Conservation (phyloP, 176 grass and related monocot genomes). For the Pontederia crassipes region DNA sequence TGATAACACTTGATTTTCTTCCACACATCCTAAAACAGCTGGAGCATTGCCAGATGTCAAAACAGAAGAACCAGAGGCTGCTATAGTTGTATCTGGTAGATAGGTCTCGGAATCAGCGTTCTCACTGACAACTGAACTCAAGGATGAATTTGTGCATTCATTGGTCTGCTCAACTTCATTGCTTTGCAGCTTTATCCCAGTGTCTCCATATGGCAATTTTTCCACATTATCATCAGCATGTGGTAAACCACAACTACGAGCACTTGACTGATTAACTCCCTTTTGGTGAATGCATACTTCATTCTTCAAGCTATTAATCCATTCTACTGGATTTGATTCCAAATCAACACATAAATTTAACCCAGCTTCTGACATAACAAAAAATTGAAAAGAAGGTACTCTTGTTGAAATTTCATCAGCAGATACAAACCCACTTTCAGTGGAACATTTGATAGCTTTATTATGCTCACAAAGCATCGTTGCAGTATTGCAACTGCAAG, state of each 20-base stretch:
- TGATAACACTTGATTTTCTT: constrained; percentile 37
- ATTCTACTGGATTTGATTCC: constrained; percentile 42
- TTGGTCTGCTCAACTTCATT: constrained; percentile 27
- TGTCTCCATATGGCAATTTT: constrained; percentile 25
- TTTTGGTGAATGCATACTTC: constrained; percentile 27
- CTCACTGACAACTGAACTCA: constrained; percentile 50
- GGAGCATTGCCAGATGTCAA: constrained; percentile 33
- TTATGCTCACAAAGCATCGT: neutral
- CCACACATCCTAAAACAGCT: constrained; percentile 32
- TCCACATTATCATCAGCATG: constrained; percentile 33
- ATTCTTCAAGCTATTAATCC: constrained; percentile 45
- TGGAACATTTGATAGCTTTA: constrained; percentile 22
- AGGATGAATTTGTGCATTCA: constrained; percentile 52
- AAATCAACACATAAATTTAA: constrained; percentile 78
- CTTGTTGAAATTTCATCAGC: constrained; percentile 30
- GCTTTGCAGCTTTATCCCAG: constrained; percentile 27
- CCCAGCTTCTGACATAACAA: constrained; percentile 63
- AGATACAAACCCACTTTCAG: constrained; percentile 14
- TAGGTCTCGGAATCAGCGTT: constrained; percentile 34
- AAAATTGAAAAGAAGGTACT: constrained; percentile 49
- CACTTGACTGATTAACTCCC: constrained; percentile 18
- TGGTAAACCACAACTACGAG: constrained; percentile 35
- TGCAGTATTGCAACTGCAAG: neutral
- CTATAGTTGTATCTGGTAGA: constrained; percentile 28
- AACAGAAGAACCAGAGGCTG: constrained; percentile 36